Evolutionary conservation across 129 eudicot genomes (phyloP).

Genomic region (Mikania micrantha): DNA sequence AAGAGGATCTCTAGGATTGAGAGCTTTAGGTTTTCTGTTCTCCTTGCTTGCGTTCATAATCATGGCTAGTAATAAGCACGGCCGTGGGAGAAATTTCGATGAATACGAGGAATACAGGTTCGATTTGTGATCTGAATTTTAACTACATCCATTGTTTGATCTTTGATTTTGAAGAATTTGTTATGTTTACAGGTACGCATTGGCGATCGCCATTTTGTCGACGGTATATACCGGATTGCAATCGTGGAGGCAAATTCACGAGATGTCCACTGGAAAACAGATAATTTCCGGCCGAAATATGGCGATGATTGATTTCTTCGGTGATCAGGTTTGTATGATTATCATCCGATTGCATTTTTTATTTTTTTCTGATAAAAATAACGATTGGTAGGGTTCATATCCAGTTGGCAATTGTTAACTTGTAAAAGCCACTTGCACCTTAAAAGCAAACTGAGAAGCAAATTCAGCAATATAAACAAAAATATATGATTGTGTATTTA

Average conservation of each 20-base stretch:
- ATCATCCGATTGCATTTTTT: too few species aligned
- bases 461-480: too few species aligned
- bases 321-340: conserved; percentile 83
- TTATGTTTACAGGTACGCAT: conserved; percentile 45
- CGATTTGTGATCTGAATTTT: background rate
- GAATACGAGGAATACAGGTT: conserved; percentile 67
- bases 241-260: conserved; percentile 51
- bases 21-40: conserved; percentile 43
- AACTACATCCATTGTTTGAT: background rate
- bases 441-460: too few species aligned
- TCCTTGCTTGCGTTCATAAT: conserved; percentile 67
- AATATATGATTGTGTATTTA: too few species aligned
- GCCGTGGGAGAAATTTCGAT: conserved; percentile 49
- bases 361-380: too few species aligned
- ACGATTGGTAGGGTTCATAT: background rate
- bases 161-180: background rate
- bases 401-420: too few species aligned
- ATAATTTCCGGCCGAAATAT: conserved; percentile 29
- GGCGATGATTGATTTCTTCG: conserved; percentile 54
- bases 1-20: conserved; percentile 38
- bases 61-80: conserved; percentile 71
- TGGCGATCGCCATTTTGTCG: conserved; percentile 81
- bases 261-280: conserved; percentile 43
- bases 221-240: conserved; percentile 76
- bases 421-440: too few species aligned